Percentiles rank a stretch among this genome's conserved stretches.
Evolutionary conservation across 805 yeast species (phyloP).

Genomic region (Metschnikowia aberdeeniae): DNA sequence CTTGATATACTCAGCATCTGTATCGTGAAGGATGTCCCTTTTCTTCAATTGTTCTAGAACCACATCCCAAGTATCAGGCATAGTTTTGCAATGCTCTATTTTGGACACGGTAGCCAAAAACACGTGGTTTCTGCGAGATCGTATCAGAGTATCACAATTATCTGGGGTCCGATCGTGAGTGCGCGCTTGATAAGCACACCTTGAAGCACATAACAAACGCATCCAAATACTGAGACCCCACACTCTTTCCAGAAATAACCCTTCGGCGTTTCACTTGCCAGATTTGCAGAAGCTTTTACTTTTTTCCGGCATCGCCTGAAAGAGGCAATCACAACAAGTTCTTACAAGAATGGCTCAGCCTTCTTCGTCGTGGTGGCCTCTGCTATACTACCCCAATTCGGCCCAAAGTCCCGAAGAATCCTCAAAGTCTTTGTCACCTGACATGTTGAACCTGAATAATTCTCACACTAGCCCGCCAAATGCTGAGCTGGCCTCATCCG

Average conservation of each 20-base stretch:
- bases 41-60: constrained; percentile 23
- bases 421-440: neutral
- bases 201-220: no score
- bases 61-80: constrained; percentile 21
- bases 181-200: constrained; percentile 3
- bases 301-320: neutral
- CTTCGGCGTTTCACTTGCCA: no score
- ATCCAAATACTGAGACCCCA: no score
- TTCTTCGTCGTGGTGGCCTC: constrained; percentile 2
- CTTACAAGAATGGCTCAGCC: neutral
- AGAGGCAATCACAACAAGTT: neutral
- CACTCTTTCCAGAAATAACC: no score
- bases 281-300: no score
- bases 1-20: constrained; percentile 26
- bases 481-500: neutral
- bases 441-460: neutral
- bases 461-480: neutral
- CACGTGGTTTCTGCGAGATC: no score
- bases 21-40: constrained; percentile 32
- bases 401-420: neutral
- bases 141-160: neutral
- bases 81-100: neutral
- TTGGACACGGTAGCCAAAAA: no score
- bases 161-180: constrained; percentile 1
- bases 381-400: neutral